Percentiles rank a stretch among this genome's conserved stretches.
Conservation (phyloP, 768 basidiomycete species). For the Boletus rubroflammeus region DNA sequence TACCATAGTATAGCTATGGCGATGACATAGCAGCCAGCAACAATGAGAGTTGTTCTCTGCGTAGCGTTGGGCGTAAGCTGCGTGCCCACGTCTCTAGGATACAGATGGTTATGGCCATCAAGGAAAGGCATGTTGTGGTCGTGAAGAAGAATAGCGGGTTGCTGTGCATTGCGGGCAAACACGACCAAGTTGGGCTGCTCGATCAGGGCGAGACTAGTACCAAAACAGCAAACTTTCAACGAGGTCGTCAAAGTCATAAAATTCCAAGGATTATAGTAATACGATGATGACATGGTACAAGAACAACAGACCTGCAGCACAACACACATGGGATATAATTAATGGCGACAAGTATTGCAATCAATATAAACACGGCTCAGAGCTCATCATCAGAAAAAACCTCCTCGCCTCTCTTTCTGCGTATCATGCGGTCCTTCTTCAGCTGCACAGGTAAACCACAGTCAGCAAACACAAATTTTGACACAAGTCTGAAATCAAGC, state of each 20-base stretch:
- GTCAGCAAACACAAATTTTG: slow-evolving; percentile 10
- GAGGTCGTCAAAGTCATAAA: neutral
- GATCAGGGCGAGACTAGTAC: neutral
- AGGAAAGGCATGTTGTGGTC: slow-evolving; percentile 31
- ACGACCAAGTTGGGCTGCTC: neutral
- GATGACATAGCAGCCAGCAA: slow-evolving; percentile 72
- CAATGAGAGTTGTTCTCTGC: slow-evolving; percentile 73
- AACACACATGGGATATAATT: slow-evolving; percentile 14
- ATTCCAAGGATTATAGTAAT: slow-evolving; percentile 10
- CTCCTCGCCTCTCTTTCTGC: slow-evolving; percentile 85
- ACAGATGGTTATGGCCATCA: slow-evolving; percentile 18
- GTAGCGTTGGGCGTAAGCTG: slow-evolving; percentile 64
- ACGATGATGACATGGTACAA: slow-evolving; percentile 21
- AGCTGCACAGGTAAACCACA: slow-evolving; percentile 28
- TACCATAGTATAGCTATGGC: slow-evolving; percentile 80
- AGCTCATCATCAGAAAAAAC: slow-evolving; percentile 54
- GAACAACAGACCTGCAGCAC: slow-evolving; percentile 16
- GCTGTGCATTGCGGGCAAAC: slow-evolving; percentile 11
- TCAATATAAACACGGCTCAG: slow-evolving; percentile 24
- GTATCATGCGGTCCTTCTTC: slow-evolving; percentile 96
- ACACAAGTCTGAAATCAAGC: neutral
- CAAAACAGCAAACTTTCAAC: neutral
- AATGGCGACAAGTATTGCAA: slow-evolving; percentile 1
- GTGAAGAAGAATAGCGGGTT: slow-evolving; percentile 7
- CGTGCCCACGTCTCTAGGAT: slow-evolving; percentile 25